A percentile compares a stretch with the other conserved stretches of the same genome.
These are phyloP conservation scores for Phytophthora sp. DNA, from an alignment of 352 stramenopile genomes.

Conservation along the genomic window DNA sequence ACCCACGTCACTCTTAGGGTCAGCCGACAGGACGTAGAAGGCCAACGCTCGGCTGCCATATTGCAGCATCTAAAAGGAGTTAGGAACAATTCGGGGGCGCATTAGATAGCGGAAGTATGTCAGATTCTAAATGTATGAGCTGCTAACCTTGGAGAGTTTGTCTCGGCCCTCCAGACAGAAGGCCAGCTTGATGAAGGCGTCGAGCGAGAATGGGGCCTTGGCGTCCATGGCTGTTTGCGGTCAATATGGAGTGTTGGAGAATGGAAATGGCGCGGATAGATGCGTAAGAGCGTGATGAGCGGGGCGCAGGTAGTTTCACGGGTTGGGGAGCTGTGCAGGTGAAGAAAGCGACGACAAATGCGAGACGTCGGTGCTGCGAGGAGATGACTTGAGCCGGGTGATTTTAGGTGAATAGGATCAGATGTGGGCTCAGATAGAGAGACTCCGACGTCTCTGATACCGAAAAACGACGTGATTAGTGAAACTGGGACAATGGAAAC, in stretches of 20 bases:
- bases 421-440: conserved; percentile 5
- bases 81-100: not conserved
- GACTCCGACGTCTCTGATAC: too few species aligned
- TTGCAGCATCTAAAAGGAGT: conserved; percentile 61
- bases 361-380: not conserved
- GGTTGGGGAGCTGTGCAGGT: not conserved
- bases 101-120: conserved; percentile 22
- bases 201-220: conserved; percentile 70
- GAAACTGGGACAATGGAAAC: too few species aligned
- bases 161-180: conserved; percentile 86
- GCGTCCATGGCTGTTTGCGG: conserved; percentile 15
- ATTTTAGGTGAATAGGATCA: conserved; percentile 23
- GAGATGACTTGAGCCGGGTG: conserved; percentile 31
- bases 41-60: conserved; percentile 83
- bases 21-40: conserved; percentile 77
- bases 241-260: not conserved
- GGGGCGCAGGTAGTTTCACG: not conserved
- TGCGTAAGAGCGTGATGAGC: not conserved
- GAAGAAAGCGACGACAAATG: not conserved
- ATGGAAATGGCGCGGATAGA: not conserved
- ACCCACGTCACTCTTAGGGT: conserved; percentile 85
- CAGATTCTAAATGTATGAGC: not conserved
- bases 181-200: conserved; percentile 66
- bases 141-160: conserved; percentile 89
- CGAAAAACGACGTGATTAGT: too few species aligned